Percentiles rank a stretch among this genome's conserved stretches.
Conservation (phyloP, 257 asterid genomes). For the Solanum ossicruentum region DNA sequence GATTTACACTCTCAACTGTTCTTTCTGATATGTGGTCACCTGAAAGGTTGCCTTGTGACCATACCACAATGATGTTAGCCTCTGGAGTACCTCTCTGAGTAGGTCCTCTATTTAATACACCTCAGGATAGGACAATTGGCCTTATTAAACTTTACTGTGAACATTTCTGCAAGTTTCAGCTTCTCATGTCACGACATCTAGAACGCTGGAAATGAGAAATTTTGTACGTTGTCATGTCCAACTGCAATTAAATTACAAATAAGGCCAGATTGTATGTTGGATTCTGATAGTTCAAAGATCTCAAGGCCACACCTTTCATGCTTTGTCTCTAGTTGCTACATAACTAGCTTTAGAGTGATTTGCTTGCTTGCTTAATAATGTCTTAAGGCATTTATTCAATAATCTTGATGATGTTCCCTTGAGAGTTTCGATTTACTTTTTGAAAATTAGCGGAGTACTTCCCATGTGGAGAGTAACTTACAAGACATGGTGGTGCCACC, state of each 20-base stretch:
- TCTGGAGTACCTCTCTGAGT: background rate
- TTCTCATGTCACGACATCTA: background rate
- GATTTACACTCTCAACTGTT: background rate
- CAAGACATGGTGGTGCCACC: slow-evolving; percentile 41
- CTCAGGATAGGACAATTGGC: background rate
- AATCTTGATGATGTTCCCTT: background rate
- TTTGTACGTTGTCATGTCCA: background rate
- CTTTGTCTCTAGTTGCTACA: background rate
- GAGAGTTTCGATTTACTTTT: background rate
- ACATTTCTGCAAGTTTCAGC: background rate
- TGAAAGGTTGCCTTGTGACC: background rate
- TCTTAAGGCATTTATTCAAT: background rate
- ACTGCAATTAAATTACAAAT: background rate
- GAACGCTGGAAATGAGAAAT: background rate
- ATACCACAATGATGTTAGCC: background rate
- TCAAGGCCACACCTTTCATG: background rate
- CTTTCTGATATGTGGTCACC: background rate
- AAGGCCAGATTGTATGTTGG: background rate
- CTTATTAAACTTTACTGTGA: background rate
- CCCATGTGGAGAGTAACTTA: slow-evolving; percentile 34
- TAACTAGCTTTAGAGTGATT: background rate
- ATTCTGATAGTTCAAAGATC: background rate
- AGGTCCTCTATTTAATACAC: background rate
- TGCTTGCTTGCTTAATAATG: background rate
- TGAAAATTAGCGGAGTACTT: slow-evolving; percentile 32